Percentiles rank a stretch among this genome's conserved stretches.
These are phyloP conservation scores for Erythrobasidium hasegawianum DNA, from an alignment of 1,284 basidiomycete species.

Conservation along the genomic window DNA sequence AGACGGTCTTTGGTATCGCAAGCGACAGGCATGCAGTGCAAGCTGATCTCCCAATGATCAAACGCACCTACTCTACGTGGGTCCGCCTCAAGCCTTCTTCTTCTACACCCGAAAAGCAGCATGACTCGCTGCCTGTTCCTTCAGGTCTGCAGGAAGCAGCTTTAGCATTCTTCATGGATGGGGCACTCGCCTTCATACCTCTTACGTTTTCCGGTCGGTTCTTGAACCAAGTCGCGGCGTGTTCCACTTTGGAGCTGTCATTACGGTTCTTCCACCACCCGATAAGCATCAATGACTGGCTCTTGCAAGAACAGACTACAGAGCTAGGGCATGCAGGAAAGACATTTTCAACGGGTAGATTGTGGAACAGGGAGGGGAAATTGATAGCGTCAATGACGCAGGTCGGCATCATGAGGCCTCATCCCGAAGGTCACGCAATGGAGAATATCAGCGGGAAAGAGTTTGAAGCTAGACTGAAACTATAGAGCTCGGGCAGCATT, in stretches of 20 bases:
- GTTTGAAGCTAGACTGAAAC: too few relatives aligned
- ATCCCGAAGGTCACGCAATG: too few relatives aligned
- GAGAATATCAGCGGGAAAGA: too few relatives aligned
- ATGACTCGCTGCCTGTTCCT: conserved; percentile 8
- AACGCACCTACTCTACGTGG: conserved; percentile 31
- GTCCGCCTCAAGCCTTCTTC: conserved; percentile 9
- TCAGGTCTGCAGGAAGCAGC: conserved; percentile 37
- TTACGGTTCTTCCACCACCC: conserved; percentile 39
- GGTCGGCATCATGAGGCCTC: too few relatives aligned
- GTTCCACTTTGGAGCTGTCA: conserved; percentile 44
- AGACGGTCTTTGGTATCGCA: conserved; percentile 31
- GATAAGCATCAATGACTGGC: conserved; percentile 17
- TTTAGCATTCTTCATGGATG: conserved; percentile 40
- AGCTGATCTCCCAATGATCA: conserved; percentile 12
- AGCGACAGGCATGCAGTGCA: conserved; percentile 9
- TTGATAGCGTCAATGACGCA: too few relatives aligned
- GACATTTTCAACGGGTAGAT: conserved; percentile 25
- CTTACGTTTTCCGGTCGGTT: conserved; percentile 41
- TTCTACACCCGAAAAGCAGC: background rate
- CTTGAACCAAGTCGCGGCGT: conserved; percentile 39
- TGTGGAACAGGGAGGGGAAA: conserved; percentile 14
- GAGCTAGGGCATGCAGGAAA: conserved; percentile 21
- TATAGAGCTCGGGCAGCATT: too few relatives aligned
- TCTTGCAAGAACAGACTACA: conserved; percentile 33
- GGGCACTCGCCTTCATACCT: conserved; percentile 44